Conservation (phyloP, 371 early-diverging fungal genomes). For the Rhizomucor miehei region DNA sequence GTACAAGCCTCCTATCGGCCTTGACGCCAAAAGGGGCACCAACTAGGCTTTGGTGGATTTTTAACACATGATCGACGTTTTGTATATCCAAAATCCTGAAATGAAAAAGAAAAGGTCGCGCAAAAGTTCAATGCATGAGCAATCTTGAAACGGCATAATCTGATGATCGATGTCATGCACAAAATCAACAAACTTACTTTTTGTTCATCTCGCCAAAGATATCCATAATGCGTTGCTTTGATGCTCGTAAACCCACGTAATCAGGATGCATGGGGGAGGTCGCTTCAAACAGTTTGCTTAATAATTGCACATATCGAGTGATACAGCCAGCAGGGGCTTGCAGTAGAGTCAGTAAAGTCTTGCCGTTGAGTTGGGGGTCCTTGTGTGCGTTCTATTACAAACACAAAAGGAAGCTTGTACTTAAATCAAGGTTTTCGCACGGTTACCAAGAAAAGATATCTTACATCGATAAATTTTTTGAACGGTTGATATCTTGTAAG, state of each 20-base stretch:
- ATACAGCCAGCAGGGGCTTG: slow-evolving; percentile 32
- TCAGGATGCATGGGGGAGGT: slow-evolving; percentile 49
- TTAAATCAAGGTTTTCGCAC: background rate
- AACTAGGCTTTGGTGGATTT: slow-evolving; percentile 25
- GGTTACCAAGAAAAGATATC: background rate
- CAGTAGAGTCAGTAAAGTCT: slow-evolving; percentile 27
- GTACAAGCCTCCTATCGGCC: slow-evolving; percentile 30
- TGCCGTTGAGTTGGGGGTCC: slow-evolving; percentile 20
- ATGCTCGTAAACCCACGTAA: slow-evolving; percentile 27
- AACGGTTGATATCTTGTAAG: slow-evolving; percentile 36
- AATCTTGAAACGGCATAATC: background rate
- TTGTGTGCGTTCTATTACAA: slow-evolving; percentile 22
- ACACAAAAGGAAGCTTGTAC: background rate
- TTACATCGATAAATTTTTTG: slow-evolving; percentile 45
- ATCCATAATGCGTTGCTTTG: slow-evolving; percentile 21
- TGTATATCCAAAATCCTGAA: slow-evolving; percentile 28
- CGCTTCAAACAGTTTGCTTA: slow-evolving; percentile 28
- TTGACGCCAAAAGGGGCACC: slow-evolving; percentile 36
- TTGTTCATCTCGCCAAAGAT: slow-evolving; percentile 25
- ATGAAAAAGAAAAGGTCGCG: background rate
- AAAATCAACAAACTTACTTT: slow-evolving; percentile 14
- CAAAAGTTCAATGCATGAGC: background rate
- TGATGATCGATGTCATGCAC: background rate
- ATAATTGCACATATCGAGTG: slow-evolving; percentile 20
- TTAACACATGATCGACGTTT: slow-evolving; percentile 39